phyloP scores from a whole-genome alignment of 805 yeast species.

The Metschnikowia lachancei region DNA sequence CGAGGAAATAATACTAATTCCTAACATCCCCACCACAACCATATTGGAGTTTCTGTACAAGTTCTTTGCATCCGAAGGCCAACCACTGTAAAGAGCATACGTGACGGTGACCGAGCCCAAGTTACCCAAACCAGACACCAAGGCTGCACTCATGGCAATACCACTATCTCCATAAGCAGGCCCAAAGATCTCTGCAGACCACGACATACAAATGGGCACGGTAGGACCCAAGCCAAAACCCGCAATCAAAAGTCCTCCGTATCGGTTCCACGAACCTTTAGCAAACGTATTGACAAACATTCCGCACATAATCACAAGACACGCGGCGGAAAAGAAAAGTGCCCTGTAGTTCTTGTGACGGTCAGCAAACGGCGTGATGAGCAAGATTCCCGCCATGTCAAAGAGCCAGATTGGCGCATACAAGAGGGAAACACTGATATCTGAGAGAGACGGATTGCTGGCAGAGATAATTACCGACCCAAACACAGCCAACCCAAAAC shows the following conservation, averaged over 20 bases:
- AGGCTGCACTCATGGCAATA: constrained; percentile 74
- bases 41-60: constrained; percentile 69
- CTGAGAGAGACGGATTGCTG: constrained; percentile 58
- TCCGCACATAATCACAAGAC: constrained; percentile 69
- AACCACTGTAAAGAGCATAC: constrained; percentile 79
- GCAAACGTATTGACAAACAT: constrained; percentile 76
- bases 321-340: constrained; percentile 57
- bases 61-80: constrained; percentile 73
- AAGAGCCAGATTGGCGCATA: constrained; percentile 90
- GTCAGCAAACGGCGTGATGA: constrained; percentile 80
- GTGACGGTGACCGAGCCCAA: constrained; percentile 83
- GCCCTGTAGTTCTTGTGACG: constrained; percentile 57
- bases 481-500: constrained; percentile 79
- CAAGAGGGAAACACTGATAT: constrained; percentile 68
- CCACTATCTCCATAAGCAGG: constrained; percentile 79
- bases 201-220: constrained; percentile 82
- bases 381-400: constrained; percentile 72
- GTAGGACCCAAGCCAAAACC: constrained; percentile 91
- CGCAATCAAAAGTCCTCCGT: constrained; percentile 75
- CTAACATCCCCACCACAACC: constrained; percentile 78
- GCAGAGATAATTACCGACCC: constrained; percentile 72
- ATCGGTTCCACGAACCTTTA: constrained; percentile 65
- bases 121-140: constrained; percentile 83
- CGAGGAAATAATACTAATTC: constrained; percentile 58
- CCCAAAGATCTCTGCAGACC: constrained; percentile 73